These are phyloP conservation scores for Collybia sordida DNA, from an alignment of 768 basidiomycete genomes.

Conservation along the genomic window DNA sequence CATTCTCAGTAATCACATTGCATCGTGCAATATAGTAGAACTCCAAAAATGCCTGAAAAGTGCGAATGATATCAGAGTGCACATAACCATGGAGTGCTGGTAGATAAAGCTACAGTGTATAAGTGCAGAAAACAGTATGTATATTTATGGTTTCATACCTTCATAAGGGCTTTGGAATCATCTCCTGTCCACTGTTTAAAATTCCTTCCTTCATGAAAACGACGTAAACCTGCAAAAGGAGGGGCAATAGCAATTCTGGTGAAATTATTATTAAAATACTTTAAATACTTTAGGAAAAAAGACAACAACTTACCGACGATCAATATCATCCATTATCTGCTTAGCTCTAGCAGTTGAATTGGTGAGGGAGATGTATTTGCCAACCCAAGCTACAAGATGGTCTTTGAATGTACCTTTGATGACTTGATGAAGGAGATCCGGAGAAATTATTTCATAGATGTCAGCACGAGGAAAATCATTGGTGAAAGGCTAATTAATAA, in stretches of 20 bases:
- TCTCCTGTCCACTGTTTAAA: constrained; percentile 19
- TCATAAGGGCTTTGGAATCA: constrained; percentile 16
- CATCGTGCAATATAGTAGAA: constrained; percentile 23
- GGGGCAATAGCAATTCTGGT: constrained; percentile 12
- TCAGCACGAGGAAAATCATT: constrained; percentile 15
- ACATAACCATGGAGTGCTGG: constrained; percentile 8
- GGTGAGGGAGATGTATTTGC: constrained; percentile 15
- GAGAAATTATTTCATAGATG: constrained; percentile 25
- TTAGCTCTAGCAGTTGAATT: constrained; percentile 13
- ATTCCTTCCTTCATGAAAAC: constrained; percentile 9
- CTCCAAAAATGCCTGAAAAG: constrained; percentile 21
- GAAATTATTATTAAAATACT: neutral
- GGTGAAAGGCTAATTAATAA: constrained; percentile 10
- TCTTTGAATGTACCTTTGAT: constrained; percentile 31
- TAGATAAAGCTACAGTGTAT: constrained; percentile 15
- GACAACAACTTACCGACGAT: constrained; percentile 15
- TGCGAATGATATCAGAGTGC: constrained; percentile 11
- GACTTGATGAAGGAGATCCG: constrained; percentile 29
- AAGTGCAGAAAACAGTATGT: too few species aligned
- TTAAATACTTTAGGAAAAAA: neutral
- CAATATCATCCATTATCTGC: constrained; percentile 26
- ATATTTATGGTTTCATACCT: too few species aligned
- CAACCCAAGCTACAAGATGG: constrained; percentile 28
- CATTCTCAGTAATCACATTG: constrained; percentile 11
- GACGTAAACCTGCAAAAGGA: constrained; percentile 7